Evolutionary conservation across 257 asterid genomes (phyloP).

Genomic region (Ophiorrhiza pumila): DNA sequence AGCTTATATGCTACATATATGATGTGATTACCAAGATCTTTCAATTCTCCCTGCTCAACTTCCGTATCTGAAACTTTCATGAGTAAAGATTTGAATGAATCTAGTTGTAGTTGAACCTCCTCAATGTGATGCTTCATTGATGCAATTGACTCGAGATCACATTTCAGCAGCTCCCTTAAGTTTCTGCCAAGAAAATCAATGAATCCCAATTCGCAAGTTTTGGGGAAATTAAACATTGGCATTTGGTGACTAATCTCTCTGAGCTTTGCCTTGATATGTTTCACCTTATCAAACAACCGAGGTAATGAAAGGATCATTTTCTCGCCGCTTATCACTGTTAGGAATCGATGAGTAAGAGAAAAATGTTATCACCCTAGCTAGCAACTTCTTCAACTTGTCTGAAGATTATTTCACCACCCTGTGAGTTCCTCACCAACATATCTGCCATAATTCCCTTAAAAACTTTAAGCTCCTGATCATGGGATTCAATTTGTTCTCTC

Average conservation of each 20-base stretch:
- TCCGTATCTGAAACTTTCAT: background rate
- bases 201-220: no score
- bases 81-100: background rate
- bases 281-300: no score
- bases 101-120: background rate
- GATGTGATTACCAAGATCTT: no score
- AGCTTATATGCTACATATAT: no score
- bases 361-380: no score
- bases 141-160: background rate
- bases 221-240: background rate
- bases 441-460: background rate
- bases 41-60: no score
- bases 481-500: background rate
- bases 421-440: background rate
- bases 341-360: background rate
- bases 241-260: no score
- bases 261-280: no score
- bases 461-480: background rate
- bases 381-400: background rate
- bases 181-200: background rate
- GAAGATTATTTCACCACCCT: background rate
- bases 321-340: background rate
- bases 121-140: background rate
- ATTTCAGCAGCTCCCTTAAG: no score
- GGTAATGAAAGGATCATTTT: no score